These are phyloP conservation scores for Globisporangium yorkense DNA, from an alignment of 352 stramenopile species.

Conservation along the genomic window DNA sequence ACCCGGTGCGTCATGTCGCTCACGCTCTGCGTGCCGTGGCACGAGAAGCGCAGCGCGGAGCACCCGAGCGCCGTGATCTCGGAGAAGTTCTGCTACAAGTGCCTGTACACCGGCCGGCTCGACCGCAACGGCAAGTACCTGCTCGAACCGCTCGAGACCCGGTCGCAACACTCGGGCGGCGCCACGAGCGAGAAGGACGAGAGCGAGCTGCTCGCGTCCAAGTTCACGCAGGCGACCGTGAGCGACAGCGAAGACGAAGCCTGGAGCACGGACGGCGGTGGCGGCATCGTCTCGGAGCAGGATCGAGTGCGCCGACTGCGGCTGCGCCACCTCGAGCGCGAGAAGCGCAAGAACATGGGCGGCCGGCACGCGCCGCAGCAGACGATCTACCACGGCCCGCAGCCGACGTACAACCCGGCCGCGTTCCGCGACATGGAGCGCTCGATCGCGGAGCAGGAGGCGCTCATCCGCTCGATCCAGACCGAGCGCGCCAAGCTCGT, in stretches of 20 bases:
- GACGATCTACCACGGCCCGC: constrained; percentile 11
- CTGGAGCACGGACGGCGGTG: constrained; percentile 9
- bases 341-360: constrained; percentile 25
- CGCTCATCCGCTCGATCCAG: constrained; percentile 39
- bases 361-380: background rate
- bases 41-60: constrained; percentile 48
- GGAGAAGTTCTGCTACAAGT: constrained; percentile 63
- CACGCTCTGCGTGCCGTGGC: constrained; percentile 46
- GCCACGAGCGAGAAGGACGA: constrained; percentile 15
- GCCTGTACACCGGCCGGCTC: constrained; percentile 42
- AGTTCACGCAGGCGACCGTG: constrained; percentile 11
- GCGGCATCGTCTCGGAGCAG: constrained; percentile 8
- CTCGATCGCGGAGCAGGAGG: constrained; percentile 48
- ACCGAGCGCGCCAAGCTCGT: constrained; percentile 16
- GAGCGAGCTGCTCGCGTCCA: constrained; percentile 12
- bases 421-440: constrained; percentile 44
- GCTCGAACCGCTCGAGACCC: constrained; percentile 25
- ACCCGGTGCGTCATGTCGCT: constrained; percentile 46
- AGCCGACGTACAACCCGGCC: constrained; percentile 14
- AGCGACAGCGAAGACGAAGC: constrained; percentile 14
- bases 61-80: constrained; percentile 57
- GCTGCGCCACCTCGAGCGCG: constrained; percentile 30
- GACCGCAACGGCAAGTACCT: constrained; percentile 39
- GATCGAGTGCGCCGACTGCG: constrained; percentile 26
- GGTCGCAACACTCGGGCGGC: constrained; percentile 20